phyloP scores from a whole-genome alignment of 2,329 filamentous ascomycete genomes.

The Dactylellina parvicollis region DNA sequence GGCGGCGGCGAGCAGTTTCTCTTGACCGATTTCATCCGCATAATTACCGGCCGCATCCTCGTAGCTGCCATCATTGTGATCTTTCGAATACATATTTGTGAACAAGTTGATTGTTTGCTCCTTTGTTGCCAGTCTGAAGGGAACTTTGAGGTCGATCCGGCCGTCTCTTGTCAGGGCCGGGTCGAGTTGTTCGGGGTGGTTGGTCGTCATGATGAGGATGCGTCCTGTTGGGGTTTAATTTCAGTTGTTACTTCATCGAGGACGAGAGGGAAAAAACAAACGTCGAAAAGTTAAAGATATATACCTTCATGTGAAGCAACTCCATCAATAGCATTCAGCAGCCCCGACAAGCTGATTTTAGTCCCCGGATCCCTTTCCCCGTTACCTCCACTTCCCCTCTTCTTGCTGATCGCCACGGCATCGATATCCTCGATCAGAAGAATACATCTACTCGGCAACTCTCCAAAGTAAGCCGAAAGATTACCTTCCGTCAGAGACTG shows the following conservation, averaged over 20 bases:
- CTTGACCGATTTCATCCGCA: conserved; percentile 58
- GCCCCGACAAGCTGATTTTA: conserved; percentile 71
- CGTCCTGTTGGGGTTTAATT: conserved; percentile 61
- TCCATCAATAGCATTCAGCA: conserved; percentile 77
- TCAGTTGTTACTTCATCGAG: background rate
- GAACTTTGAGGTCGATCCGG: conserved; percentile 67
- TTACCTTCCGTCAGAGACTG: conserved; percentile 60
- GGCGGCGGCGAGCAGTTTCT: conserved; percentile 65
- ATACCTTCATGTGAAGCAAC: conserved; percentile 74
- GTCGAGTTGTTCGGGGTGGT: conserved; percentile 71
- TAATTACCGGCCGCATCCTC: conserved; percentile 2
- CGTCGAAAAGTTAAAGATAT: background rate
- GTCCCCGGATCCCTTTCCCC: conserved; percentile 5
- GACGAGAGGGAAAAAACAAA: too few species aligned
- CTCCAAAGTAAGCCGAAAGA: conserved; percentile 59
- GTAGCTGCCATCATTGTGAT: conserved; percentile 8
- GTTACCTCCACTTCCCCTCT: conserved; percentile 56
- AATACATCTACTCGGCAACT: conserved; percentile 61
- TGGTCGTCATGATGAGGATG: conserved; percentile 74
- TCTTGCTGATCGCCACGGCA: conserved; percentile 65
- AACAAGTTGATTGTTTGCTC: conserved; percentile 55
- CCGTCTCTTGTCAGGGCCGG: conserved; percentile 72
- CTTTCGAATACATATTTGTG: conserved; percentile 55
- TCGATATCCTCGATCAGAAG: conserved; percentile 63
- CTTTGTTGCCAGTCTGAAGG: conserved; percentile 56